Evolutionary conservation across 495 filamentous ascomycete genomes (phyloP).

Genomic region (Haplographium delicatum): DNA sequence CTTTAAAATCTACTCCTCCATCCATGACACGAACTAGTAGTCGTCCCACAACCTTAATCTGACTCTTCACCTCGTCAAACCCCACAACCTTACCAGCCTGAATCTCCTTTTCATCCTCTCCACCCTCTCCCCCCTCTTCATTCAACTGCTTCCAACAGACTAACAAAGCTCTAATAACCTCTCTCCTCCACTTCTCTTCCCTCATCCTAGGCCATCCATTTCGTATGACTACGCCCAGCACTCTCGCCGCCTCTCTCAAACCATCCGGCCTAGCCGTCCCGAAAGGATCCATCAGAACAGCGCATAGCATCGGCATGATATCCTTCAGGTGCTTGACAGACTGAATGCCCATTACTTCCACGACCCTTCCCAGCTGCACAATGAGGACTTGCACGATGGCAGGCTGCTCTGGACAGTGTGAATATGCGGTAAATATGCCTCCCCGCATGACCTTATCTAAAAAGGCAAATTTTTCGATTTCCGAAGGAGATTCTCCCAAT

Average conservation of each 20-base stretch:
- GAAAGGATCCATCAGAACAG: constrained; percentile 66
- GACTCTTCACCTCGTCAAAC: constrained; percentile 37
- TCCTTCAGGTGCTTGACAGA: constrained; percentile 72
- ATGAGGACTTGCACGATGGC: constrained; percentile 54
- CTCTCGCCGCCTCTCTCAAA: constrained; percentile 45
- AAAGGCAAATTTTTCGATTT: constrained; percentile 10
- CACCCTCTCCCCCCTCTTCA: constrained; percentile 45
- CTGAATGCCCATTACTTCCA: constrained; percentile 60
- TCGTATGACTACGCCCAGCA: constrained; percentile 54
- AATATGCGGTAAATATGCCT: constrained; percentile 49
- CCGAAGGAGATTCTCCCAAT: background rate
- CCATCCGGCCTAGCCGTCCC: constrained; percentile 50
- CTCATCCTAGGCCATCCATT: constrained; percentile 70
- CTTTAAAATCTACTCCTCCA: constrained; percentile 25
- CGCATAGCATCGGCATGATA: constrained; percentile 61
- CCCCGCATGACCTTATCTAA: constrained; percentile 51
- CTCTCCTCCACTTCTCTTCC: constrained; percentile 51
- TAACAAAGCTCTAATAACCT: constrained; percentile 59
- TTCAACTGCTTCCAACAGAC: constrained; percentile 61
- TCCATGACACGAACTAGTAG: constrained; percentile 7
- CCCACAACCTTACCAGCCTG: constrained; percentile 17
- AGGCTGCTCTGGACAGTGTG: constrained; percentile 46
- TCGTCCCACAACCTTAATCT: constrained; percentile 36
- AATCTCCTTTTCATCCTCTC: constrained; percentile 48
- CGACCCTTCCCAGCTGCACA: constrained; percentile 42